A percentile compares a stretch with the other conserved stretches of the same genome.
Conservation (phyloP, 179 eudicot species). For the Corrigiola litoralis region DNA sequence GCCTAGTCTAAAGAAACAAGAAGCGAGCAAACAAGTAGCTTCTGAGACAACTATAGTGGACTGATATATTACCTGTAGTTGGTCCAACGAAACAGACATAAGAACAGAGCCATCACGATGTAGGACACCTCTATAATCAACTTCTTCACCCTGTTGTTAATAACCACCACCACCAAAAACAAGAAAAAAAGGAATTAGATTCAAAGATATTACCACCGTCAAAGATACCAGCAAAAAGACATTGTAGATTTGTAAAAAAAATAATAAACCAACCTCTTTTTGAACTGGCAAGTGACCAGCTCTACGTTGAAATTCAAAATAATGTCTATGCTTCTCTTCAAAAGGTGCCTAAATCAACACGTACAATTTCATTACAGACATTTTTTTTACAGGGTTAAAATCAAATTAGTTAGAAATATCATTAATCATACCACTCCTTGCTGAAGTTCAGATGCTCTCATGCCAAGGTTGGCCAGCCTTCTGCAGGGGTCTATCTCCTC, state of each 20-base stretch:
- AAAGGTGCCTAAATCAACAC: constrained; percentile 62
- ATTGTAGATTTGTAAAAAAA: no score
- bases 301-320: constrained; percentile 94
- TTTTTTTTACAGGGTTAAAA: no score
- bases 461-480: constrained; percentile 91
- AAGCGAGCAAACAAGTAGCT: not conserved
- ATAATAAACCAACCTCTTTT: constrained; percentile 55
- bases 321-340: constrained; percentile 89
- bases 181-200: constrained; percentile 4
- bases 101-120: constrained; percentile 99
- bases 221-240: not conserved
- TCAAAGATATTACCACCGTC: not conserved
- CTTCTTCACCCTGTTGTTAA: constrained; percentile 95
- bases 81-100: constrained; percentile 78
- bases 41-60: not conserved
- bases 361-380: no score
- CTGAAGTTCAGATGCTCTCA: constrained; percentile 70
- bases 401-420: not conserved
- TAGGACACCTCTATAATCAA: constrained; percentile 86
- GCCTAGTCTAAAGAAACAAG: not conserved
- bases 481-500: constrained; percentile 97
- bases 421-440: constrained; percentile 81
- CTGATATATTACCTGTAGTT: constrained; percentile 57
- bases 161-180: no score
- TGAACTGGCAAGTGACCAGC: constrained; percentile 85